Evolutionary conservation across 805 yeast genomes (phyloP), one percentile per base, ranked within the genome.

Genomic region (Saturnispora halmiae): DNA sequence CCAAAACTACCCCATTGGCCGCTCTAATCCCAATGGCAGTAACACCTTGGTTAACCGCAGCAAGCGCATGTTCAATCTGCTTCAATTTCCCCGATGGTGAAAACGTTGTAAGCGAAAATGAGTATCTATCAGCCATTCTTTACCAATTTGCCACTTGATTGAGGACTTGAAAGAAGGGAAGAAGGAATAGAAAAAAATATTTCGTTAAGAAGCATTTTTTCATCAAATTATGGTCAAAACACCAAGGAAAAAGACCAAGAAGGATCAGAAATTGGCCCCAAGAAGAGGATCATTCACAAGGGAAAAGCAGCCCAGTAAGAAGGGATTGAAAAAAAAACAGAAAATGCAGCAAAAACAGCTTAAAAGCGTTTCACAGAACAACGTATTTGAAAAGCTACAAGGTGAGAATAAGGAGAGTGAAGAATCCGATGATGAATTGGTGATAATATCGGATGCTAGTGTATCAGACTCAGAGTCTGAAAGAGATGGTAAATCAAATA

Each of bases 1-100:
- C 98, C 49, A 92, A 73, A 3, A 92, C 96, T 32, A 92, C 81
- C 43, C 99, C 99, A 63, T 90, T 90, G 43, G 94, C 83, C 16
- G 97, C 92, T 60, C 71, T 70, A 58, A 92, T 90, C 34, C 97
- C 99, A 40, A 92, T 73, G 2, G 97, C 83, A 10, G 97, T 88
- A 38, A 92, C 96, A 61, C 99, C 99, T 59, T 87, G 95, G 56
- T 90, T 92, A 33, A 92, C 98, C 1, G 96, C 97, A 51, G 90
- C 88, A 53, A 92, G 70, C 14, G 99, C 98, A 62, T 92, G 90
- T 62, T 92, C 98, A 54, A 92, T 92, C 67, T 92, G 99, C 37
- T 88, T 95, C 51, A 92, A 75, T 69, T 92, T 92, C 51, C 99
- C 99, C 63, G 95, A 83, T 57, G 99, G 98, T 37, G 97, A 90